Conservation (phyloP, 768 basidiomycete species). For the Tricholoma hemisulphureum region DNA sequence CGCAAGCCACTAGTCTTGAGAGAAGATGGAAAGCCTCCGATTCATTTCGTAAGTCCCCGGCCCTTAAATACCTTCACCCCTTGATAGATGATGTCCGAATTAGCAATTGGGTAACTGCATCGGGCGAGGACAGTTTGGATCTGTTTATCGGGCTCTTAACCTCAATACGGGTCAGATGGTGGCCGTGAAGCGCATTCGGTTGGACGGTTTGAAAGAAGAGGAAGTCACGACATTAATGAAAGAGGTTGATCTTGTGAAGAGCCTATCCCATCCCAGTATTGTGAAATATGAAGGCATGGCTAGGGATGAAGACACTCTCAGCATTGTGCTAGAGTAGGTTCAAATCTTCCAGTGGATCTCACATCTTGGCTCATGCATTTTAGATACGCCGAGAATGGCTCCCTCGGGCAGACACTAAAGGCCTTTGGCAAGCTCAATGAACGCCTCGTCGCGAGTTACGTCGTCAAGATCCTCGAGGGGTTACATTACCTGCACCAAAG, state of each 20-base stretch:
- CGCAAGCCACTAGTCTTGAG: conserved; percentile 71
- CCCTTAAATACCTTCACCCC: conserved; percentile 2
- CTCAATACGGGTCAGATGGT: conserved; percentile 94
- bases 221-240: conserved; percentile 90
- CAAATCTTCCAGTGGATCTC: neutral
- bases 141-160: conserved; percentile 93
- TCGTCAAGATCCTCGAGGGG: conserved; percentile 95
- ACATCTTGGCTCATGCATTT: conserved; percentile 9
- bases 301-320: conserved; percentile 82
- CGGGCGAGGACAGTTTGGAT: conserved; percentile 94
- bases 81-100: conserved; percentile 12
- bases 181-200: conserved; percentile 95
- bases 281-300: conserved; percentile 98
- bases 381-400: conserved; percentile 96
- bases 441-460: conserved; percentile 85
- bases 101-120: conserved; percentile 99
- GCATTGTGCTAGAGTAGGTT: conserved; percentile 91
- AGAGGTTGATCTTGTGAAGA: conserved; percentile 91
- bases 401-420: conserved; percentile 88
- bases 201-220: conserved; percentile 87
- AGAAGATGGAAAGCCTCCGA: conserved; percentile 78
- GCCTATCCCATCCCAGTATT: conserved; percentile 89
- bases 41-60: conserved; percentile 69
- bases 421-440: conserved; percentile 95
- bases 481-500: conserved; percentile 87